Percentiles rank a stretch among this genome's conserved stretches.
These are phyloP conservation scores for Malus orientalis DNA, from an alignment of 306 rosid species.

Conservation along the genomic window DNA sequence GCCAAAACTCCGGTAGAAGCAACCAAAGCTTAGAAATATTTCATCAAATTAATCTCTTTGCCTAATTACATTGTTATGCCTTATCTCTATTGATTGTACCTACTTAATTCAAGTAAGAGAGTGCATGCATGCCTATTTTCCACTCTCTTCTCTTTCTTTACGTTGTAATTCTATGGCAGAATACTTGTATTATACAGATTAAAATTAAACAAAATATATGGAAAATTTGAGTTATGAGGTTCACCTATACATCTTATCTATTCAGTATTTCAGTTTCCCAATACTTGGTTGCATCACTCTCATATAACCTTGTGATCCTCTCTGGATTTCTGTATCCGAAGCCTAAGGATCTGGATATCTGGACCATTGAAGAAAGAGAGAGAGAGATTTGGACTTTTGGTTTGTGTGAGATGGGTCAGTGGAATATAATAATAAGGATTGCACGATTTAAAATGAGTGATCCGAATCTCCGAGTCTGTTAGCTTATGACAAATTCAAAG, in stretches of 20 bases:
- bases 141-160: background rate
- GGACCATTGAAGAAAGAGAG: no score
- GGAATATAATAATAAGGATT: no score
- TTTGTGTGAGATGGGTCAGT: no score
- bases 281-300: background rate
- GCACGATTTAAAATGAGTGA: no score
- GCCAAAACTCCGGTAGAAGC: constrained; percentile 51
- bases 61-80: background rate
- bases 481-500: no score
- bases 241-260: background rate
- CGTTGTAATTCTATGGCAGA: background rate
- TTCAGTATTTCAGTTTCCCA: background rate
- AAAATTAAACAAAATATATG: background rate
- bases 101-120: background rate
- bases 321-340: no score
- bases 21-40: constrained; percentile 37
- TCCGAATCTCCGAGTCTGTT: no score
- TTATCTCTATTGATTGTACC: background rate
- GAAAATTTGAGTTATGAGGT: background rate
- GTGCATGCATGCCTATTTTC: background rate
- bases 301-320: no score
- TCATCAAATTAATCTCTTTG: no score
- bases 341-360: no score
- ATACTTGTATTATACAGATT: constrained; percentile 1
- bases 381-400: no score